A percentile compares a stretch with the other conserved stretches of the same genome.
These are phyloP conservation scores for Phytopythium montanum DNA, from an alignment of 352 stramenopile genomes.

Conservation along the genomic window DNA sequence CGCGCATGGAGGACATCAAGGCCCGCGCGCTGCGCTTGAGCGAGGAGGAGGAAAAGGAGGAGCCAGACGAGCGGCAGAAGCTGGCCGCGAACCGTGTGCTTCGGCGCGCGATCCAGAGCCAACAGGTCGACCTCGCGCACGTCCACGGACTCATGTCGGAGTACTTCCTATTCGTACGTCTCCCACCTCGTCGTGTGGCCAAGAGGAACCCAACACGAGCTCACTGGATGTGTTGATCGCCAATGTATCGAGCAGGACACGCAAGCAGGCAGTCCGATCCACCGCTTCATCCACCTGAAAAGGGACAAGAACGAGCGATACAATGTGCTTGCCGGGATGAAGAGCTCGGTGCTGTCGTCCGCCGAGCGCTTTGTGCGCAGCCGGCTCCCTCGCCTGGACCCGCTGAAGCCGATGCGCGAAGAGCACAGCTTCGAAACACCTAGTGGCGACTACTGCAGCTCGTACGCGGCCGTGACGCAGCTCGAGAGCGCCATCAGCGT, in stretches of 20 bases:
- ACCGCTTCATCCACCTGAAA: constrained; percentile 23
- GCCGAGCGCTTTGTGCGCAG: constrained; percentile 23
- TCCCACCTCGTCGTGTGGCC: not conserved
- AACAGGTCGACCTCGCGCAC: not conserved
- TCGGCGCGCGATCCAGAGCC: constrained; percentile 19
- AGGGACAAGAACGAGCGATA: constrained; percentile 16
- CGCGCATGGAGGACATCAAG: constrained; percentile 31
- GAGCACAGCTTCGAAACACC: constrained; percentile 27
- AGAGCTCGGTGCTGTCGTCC: constrained; percentile 22
- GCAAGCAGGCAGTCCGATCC: constrained; percentile 25
- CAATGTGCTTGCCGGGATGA: constrained; percentile 17
- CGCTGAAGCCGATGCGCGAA: constrained; percentile 27
- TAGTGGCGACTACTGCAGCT: constrained; percentile 25
- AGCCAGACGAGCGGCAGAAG: not conserved
- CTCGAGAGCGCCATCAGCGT: constrained; percentile 26
- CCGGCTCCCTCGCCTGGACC: constrained; percentile 19
- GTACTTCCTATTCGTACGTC: constrained; percentile 19
- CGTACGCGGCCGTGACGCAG: constrained; percentile 23
- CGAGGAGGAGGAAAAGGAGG: constrained; percentile 9
- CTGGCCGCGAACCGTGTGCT: constrained; percentile 17
- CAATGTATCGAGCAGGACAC: constrained; percentile 20
- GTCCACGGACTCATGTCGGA: constrained; percentile 2
- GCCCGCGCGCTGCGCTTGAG: constrained; percentile 13
- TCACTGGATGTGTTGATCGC: not conserved
- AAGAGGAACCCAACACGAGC: not conserved